Evolutionary conservation across 768 basidiomycete species (phyloP), one percentile per base, ranked within the genome.

Genomic region (Mrakia frigida): DNA sequence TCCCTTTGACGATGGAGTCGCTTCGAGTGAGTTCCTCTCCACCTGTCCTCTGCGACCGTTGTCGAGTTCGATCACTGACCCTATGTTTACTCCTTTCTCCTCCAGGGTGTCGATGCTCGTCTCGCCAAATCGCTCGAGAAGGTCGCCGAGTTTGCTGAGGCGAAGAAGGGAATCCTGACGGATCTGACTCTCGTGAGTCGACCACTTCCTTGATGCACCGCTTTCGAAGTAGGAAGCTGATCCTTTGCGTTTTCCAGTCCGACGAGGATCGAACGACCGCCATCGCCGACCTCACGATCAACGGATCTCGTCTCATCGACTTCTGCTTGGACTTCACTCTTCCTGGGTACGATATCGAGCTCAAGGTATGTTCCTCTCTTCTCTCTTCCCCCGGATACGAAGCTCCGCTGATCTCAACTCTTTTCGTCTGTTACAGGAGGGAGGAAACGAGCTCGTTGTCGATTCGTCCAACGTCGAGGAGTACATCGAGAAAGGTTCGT

Each of bases 291-390:
- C 87, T 63, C 81, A 87, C 78, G 86, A 89, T 82, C 88, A 90
- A 82, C 84, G 88, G 76, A 85, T 84, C 91, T 52, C 89, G 86
- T 31, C 85, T 98, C 25, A 91, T 92, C 78, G 95, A 98, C 81
- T 88, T 99, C 46, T 89, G 91, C 0, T 87, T 99, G 28, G 97
- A 99, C 84, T 99, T 98, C 83, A 98, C 96, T 11, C 87, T 98
- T 25, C 97, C 97, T 13, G 97, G 97, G 21, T 94, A 96, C 81
- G 90, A 94, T 81, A 91, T 98, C 75, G 93, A 97, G 83, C 87
- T 98, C 39, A 88, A 89, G 39, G 63, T 65, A 35, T 18, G 33
- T 65, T 11, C 18, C n/a, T 11, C 33, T n/a, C 23, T 35, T 25
- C 33, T 21, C 18, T 33, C 35, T 13, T 18, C 33, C 37, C 31